Evolutionary conservation across 2,329 filamentous ascomycete genomes (phyloP).

Genomic region (Pestalotiopsis sp.): DNA sequence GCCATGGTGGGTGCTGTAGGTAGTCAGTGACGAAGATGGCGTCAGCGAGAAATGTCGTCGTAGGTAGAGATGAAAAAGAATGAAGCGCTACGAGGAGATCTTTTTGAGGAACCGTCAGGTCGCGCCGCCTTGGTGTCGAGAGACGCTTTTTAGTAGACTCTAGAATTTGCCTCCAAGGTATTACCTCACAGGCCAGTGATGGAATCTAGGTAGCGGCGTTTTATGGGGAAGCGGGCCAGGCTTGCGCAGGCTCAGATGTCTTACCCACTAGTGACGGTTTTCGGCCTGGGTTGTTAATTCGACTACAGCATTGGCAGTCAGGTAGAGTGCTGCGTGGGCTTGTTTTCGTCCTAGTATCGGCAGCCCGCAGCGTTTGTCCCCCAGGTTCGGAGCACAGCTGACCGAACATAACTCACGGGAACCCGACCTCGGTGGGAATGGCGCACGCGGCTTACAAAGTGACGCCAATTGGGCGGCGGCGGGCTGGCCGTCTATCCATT

Average conservation of each 20-base stretch:
- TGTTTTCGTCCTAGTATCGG: not conserved
- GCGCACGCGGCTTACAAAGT: not conserved
- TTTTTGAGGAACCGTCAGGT: not conserved
- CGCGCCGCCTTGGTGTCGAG: not conserved
- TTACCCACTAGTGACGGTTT: not conserved
- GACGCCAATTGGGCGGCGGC: not conserved
- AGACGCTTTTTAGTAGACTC: not conserved
- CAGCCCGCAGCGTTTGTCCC: not conserved
- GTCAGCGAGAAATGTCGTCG: not conserved
- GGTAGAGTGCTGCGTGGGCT: not conserved
- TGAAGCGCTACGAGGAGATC: not conserved
- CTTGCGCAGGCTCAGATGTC: not conserved
- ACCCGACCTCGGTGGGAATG: not conserved
- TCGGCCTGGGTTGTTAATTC: not conserved
- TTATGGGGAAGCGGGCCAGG: constrained; percentile 4
- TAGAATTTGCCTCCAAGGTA: not conserved
- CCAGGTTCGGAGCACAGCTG: not conserved
- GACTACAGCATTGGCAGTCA: not conserved
- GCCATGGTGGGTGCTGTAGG: constrained; percentile 38
- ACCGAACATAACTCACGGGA: not conserved
- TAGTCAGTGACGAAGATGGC: not conserved
- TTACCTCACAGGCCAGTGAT: not conserved
- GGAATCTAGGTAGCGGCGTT: not conserved
- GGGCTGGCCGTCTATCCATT: not conserved
- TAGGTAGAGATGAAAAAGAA: not conserved